A percentile compares a stretch with the other conserved stretches of the same genome.
Conservation (phyloP, 352 stramenopile species). For the Heterotrichella gracilis region DNA sequence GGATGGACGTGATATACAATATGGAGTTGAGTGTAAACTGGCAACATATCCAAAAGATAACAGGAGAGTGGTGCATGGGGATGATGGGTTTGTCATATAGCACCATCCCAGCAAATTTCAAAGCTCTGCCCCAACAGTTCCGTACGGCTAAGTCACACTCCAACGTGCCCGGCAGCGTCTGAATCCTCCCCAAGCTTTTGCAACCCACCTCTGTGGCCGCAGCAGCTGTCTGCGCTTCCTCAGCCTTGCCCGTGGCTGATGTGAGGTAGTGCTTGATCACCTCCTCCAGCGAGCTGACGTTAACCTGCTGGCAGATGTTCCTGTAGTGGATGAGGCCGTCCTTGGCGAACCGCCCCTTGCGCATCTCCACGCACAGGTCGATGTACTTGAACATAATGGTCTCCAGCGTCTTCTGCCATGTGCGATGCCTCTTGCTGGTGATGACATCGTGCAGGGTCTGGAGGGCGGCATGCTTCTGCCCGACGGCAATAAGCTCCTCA, state of each 20-base stretch:
- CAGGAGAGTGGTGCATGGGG: too few relatives aligned
- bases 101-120: too few relatives aligned
- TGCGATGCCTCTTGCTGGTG: conserved; percentile 62
- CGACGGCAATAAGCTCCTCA: conserved; percentile 41
- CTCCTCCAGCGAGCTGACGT: conserved; percentile 61
- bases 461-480: conserved; percentile 33
- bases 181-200: too few relatives aligned
- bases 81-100: too few relatives aligned
- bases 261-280: conserved; percentile 59
- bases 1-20: too few relatives aligned
- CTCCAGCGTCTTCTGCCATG: conserved; percentile 74
- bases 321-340: conserved; percentile 91
- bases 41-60: too few relatives aligned
- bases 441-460: conserved; percentile 56
- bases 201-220: conserved; percentile 32
- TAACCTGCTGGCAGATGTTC: conserved; percentile 62
- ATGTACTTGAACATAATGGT: conserved; percentile 80
- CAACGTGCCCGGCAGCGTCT: too few relatives aligned
- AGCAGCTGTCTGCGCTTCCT: conserved; percentile 42
- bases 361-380: conserved; percentile 65
- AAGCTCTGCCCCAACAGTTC: too few relatives aligned
- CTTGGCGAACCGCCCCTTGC: conserved; percentile 62
- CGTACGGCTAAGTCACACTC: too few relatives aligned
- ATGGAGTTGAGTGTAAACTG: too few relatives aligned
- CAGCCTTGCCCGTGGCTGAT: conserved; percentile 29